A percentile compares a stretch with the other conserved stretches of the same genome.
These are phyloP conservation scores for Dimargaris verticillata DNA, from an alignment of 192 early-diverging fungal species.

Conservation along the genomic window DNA sequence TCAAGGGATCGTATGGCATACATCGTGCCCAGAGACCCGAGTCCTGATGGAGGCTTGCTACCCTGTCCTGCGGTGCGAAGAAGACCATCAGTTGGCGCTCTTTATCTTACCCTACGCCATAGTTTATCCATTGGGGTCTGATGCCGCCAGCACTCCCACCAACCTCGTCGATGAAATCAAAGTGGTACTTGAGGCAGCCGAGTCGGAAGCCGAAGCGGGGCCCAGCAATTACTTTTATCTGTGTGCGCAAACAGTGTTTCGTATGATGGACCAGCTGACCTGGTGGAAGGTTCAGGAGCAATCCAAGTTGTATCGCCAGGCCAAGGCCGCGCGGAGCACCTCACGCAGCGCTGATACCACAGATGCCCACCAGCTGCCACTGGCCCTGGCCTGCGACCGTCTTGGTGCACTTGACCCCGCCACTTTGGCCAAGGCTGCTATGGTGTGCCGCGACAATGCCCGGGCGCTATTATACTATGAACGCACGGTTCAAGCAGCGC, in stretches of 20 bases:
- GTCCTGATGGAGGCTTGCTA: conserved; percentile 1
- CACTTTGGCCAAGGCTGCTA: conserved; percentile 47
- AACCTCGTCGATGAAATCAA: background rate
- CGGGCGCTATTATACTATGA: conserved; percentile 57
- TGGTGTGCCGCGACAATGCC: conserved; percentile 39
- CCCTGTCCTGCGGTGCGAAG: conserved; percentile 5
- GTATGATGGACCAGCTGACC: conserved; percentile 37
- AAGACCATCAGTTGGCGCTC: conserved; percentile 5
- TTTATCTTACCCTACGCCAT: conserved; percentile 3
- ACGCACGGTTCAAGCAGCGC: conserved; percentile 26
- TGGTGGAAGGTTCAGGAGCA: conserved; percentile 21
- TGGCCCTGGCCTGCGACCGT: background rate
- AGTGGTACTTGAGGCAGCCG: background rate
- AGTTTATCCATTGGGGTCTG: background rate
- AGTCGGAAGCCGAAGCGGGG: background rate
- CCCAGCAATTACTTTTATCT: background rate
- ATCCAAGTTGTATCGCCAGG: no score
- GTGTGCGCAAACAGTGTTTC: conserved; percentile 24
- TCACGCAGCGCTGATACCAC: conserved; percentile 1
- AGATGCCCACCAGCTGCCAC: conserved; percentile 12
- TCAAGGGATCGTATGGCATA: background rate
- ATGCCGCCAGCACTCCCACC: no score
- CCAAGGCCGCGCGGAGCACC: background rate
- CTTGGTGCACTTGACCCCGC: conserved; percentile 19
- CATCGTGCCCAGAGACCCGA: conserved; percentile 14